Evolutionary conservation across 2,329 filamentous ascomycete genomes (phyloP).

Genomic region (Apiospora saccharicola): DNA sequence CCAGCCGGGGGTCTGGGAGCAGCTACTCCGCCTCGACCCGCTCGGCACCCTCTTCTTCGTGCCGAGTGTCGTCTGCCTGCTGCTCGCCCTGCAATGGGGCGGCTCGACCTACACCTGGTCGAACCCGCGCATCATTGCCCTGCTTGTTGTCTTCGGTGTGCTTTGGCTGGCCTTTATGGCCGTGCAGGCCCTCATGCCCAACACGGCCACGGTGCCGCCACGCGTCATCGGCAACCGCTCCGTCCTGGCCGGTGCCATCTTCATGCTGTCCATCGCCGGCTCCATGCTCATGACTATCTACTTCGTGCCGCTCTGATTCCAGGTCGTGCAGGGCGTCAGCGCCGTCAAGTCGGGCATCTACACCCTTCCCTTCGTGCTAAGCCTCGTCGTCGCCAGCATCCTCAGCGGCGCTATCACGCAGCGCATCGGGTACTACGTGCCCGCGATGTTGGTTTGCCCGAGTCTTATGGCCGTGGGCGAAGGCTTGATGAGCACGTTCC

Average conservation of each 20-base stretch:
- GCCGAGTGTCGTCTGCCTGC: constrained; percentile 64
- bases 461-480: constrained; percentile 59
- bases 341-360: constrained; percentile 64
- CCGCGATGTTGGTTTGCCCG: constrained; percentile 60
- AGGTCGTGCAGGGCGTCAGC: constrained; percentile 60
- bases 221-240: constrained; percentile 62
- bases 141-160: constrained; percentile 60
- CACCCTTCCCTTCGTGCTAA: constrained; percentile 64
- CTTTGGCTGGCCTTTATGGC: constrained; percentile 55
- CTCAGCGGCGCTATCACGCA: constrained; percentile 57
- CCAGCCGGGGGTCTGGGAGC: constrained; percentile 44
- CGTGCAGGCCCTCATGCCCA: constrained; percentile 61
- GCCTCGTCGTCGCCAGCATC: constrained; percentile 60
- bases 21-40: constrained; percentile 60
- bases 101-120: constrained; percentile 58
- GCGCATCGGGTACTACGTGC: constrained; percentile 66
- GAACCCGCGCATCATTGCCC: constrained; percentile 58
- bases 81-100: constrained; percentile 71
- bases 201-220: constrained; percentile 64
- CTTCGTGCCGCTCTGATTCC: constrained; percentile 65
- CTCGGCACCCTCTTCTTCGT: constrained; percentile 67
- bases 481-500: constrained; percentile 65
- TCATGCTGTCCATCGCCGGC: constrained; percentile 42
- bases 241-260: constrained; percentile 53
- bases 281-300: constrained; percentile 63